These are phyloP conservation scores for Hortaea werneckii DNA, from an alignment of 2,329 filamentous ascomycete species.

Conservation along the genomic window DNA sequence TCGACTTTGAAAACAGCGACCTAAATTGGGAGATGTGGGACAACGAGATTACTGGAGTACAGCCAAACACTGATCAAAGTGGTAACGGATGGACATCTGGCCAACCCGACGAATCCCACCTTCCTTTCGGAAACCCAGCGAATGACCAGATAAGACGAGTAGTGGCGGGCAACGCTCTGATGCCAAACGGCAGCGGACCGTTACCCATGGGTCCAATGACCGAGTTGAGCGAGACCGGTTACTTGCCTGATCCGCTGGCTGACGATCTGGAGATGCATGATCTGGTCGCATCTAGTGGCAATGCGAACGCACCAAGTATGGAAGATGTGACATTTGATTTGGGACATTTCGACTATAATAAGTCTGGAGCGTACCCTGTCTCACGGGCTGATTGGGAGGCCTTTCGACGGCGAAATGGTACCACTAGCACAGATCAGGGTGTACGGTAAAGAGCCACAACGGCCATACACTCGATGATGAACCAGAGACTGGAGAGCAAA, in stretches of 20 bases:
- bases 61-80: no score
- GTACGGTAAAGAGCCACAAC: no score
- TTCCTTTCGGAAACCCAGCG: neutral
- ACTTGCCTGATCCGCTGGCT: neutral
- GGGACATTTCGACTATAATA: conserved; percentile 1
- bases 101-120: neutral
- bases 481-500: no score
- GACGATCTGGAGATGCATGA: neutral
- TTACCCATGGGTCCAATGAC: neutral
- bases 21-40: conserved; percentile 24
- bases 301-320: neutral
- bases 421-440: no score
- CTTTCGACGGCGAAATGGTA: neutral
- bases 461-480: no score
- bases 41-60: conserved; percentile 2
- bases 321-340: neutral
- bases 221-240: neutral
- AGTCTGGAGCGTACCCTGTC: conserved; percentile 3
- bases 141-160: neutral
- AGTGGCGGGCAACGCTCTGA: neutral
- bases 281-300: neutral
- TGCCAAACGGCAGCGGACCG: neutral
- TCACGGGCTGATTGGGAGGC: conserved; percentile 1
- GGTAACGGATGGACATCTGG: neutral
- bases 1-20: conserved; percentile 14